A percentile compares a stretch with the other conserved stretches of the same genome.
Evolutionary conservation across 768 basidiomycete genomes (phyloP).

Genomic region (Xerocomus brunneocitrinus): DNA sequence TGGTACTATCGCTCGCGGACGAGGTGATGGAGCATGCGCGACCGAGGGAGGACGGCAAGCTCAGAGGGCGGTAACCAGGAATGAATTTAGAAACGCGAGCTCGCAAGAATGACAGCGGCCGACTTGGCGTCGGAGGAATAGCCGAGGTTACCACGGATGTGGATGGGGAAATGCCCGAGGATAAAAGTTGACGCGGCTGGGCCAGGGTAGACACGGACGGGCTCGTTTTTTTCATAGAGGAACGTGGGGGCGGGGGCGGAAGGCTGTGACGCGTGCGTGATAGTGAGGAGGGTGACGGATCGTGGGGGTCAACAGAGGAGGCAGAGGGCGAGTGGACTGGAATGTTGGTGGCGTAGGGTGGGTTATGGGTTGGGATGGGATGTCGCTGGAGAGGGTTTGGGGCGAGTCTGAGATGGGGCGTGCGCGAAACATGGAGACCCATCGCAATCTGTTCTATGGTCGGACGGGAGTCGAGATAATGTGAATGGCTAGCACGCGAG

Average conservation of each 20-base stretch:
- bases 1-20: conserved; percentile 32
- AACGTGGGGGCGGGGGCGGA: conserved; percentile 56
- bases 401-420: conserved; percentile 58
- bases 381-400: conserved; percentile 18
- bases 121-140: conserved; percentile 22
- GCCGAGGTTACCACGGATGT: conserved; percentile 37
- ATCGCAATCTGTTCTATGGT: conserved; percentile 76
- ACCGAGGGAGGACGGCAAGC: conserved; percentile 32
- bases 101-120: conserved; percentile 38
- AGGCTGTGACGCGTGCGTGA: conserved; percentile 29
- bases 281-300: conserved; percentile 19
- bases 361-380: conserved; percentile 13
- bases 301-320: conserved; percentile 18
- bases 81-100: conserved; percentile 51
- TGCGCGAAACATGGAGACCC: conserved; percentile 74
- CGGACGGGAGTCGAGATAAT: conserved; percentile 45
- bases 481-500: conserved; percentile 36
- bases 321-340: conserved; percentile 18
- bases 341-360: conserved; percentile 20
- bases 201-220: conserved; percentile 19
- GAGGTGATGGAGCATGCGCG: conserved; percentile 29
- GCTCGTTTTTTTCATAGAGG: conserved; percentile 58
- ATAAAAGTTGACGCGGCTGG: conserved; percentile 14
- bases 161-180: conserved; percentile 20
- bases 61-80: conserved; percentile 38